Conservation (phyloP, 2,329 filamentous ascomycete species). For the Colletotrichum filicis region DNA sequence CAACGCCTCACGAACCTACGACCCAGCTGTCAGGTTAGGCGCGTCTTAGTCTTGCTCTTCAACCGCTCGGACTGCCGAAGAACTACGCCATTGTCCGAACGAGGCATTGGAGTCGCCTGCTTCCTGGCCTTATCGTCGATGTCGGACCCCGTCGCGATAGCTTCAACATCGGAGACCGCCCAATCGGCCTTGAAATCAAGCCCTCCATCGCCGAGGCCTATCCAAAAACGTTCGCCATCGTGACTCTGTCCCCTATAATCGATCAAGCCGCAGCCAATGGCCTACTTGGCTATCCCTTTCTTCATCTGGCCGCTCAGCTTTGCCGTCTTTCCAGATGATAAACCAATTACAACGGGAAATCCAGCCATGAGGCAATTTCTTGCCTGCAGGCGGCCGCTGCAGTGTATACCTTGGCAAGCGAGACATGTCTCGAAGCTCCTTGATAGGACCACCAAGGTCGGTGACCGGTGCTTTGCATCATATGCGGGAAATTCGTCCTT, state of each 20-base stretch:
- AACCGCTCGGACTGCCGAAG: slow-evolving; percentile 8
- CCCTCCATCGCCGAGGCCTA: not conserved
- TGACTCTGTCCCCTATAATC: not conserved
- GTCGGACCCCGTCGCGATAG: not conserved
- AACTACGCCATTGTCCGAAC: slow-evolving; percentile 1
- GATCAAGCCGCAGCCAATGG: not conserved
- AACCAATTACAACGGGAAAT: slow-evolving; percentile 2
- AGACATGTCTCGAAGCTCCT: slow-evolving; percentile 36
- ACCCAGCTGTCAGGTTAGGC: slow-evolving; percentile 9
- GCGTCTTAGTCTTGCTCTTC: not conserved
- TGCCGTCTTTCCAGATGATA: not conserved
- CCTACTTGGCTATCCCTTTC: not conserved
- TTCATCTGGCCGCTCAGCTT: not conserved
- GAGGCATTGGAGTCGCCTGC: not conserved
- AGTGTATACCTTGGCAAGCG: slow-evolving; percentile 28
- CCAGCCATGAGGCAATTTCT: slow-evolving; percentile 18
- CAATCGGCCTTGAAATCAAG: not conserved
- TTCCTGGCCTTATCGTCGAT: not conserved
- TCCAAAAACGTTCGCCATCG: not conserved
- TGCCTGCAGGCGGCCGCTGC: slow-evolving; percentile 25
- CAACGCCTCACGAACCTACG: slow-evolving; percentile 14
- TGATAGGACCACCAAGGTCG: slow-evolving; percentile 33
- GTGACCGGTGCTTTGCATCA: slow-evolving; percentile 31
- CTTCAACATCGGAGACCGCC: not conserved
- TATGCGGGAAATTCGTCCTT: slow-evolving; percentile 33